Percentiles rank a stretch among this genome's conserved stretches.
These are phyloP conservation scores for Cryptococcus sp. DNA, from an alignment of 1,284 basidiomycete genomes.

Conservation along the genomic window DNA sequence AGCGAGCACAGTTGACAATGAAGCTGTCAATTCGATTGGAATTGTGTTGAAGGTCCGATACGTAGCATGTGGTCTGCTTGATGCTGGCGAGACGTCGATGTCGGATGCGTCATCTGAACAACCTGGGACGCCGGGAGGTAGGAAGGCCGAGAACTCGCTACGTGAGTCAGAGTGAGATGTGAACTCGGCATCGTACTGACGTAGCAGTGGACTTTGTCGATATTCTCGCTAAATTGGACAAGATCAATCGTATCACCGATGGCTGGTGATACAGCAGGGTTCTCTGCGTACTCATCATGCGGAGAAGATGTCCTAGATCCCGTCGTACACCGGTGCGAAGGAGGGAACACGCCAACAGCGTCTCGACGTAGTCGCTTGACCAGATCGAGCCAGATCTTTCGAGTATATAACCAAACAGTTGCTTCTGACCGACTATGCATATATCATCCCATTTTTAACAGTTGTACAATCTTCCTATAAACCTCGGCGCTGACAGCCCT, in stretches of 20 bases:
- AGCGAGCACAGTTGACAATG: background rate
- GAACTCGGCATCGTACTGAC: background rate
- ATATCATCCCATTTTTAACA: too few species aligned
- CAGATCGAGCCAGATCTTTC: too few species aligned
- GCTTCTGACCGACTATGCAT: too few species aligned
- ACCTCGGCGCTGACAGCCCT: too few species aligned
- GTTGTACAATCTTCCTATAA: too few species aligned
- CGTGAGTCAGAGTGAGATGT: background rate
- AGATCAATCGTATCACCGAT: background rate
- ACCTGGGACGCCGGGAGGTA: background rate
- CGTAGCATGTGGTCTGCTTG: conserved; percentile 77
- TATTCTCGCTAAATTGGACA: background rate
- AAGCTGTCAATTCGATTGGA: conserved; percentile 67
- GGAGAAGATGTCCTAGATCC: too few species aligned
- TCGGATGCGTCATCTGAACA: background rate
- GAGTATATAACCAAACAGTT: too few species aligned
- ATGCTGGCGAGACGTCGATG: conserved; percentile 49
- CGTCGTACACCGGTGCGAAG: too few species aligned
- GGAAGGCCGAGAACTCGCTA: background rate
- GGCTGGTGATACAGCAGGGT: too few species aligned
- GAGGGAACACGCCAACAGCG: too few species aligned
- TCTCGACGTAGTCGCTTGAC: too few species aligned
- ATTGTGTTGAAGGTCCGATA: conserved; percentile 80
- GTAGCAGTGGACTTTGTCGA: background rate
- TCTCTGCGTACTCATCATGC: too few species aligned